Percentiles rank a stretch among this genome's conserved stretches.
phyloP scores from a whole-genome alignment of 139 green algal species.

The Diplosphaera chodatii region DNA sequence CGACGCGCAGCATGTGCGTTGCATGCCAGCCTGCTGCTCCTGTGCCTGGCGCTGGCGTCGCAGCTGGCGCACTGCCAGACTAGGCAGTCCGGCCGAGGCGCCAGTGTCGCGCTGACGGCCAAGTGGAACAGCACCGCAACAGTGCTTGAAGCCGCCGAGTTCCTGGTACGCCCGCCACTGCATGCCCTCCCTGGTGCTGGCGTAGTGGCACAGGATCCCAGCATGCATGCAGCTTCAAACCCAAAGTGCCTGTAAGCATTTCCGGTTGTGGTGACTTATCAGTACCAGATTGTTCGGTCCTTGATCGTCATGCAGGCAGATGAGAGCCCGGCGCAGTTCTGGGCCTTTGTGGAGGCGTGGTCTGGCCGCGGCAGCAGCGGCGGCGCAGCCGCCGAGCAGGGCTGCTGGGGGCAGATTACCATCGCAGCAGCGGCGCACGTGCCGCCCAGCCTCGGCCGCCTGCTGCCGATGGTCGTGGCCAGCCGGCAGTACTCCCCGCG shows the following conservation, averaged over 20 bases:
- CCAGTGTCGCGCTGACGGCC: conserved; percentile 41
- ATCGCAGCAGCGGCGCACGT: conserved; percentile 1
- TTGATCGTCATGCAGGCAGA: conserved; percentile 26
- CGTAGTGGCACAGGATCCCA: neutral
- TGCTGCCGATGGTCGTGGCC: conserved; percentile 2
- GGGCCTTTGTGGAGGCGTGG: conserved; percentile 36
- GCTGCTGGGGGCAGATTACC: conserved; percentile 22
- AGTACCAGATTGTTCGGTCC: neutral
- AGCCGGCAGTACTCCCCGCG: conserved; percentile 63
- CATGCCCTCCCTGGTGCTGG: neutral
- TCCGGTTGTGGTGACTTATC: no score
- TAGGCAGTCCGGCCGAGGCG: conserved; percentile 4
- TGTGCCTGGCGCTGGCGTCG: neutral
- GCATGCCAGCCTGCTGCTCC: neutral
- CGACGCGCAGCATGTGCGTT: no score
- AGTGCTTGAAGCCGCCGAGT: conserved; percentile 66
- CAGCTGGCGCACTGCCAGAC: neutral
- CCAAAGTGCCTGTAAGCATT: neutral
- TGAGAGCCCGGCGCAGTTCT: conserved; percentile 38
- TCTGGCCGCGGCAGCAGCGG: neutral
- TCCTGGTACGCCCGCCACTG: conserved; percentile 40
- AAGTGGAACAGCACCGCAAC: conserved; percentile 55
- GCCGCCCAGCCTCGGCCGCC: conserved; percentile 8
- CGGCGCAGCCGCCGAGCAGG: neutral
- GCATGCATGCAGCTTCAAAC: neutral